Evolutionary conservation across 1,284 basidiomycete species (phyloP), one percentile per base, ranked within the genome.

Genomic region (Fomitopsis betulina): DNA sequence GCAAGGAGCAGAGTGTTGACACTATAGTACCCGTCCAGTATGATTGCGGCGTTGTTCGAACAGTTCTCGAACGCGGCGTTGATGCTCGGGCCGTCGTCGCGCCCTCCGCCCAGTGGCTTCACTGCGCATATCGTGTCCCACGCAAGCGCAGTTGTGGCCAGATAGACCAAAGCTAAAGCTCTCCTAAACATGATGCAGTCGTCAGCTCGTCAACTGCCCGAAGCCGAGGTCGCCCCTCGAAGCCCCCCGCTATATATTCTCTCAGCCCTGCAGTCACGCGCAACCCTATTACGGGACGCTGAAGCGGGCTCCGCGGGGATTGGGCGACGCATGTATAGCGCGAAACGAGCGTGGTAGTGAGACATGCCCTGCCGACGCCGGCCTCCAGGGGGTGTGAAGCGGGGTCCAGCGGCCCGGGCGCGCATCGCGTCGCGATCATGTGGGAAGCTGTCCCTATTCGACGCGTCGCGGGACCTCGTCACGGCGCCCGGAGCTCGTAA

Each of bases 1-100:
- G 75, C 76, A 47, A 75, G 67, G 25, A 79, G 69, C 0, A 78
- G 70, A 3, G 72, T 76, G 56, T 77, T 72, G 49, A 80, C 78
- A 37, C 73, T 66, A 58, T 77, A 76, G 60, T 71, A 73, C 43
- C 64, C 60, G 65, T 75, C 71, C 10, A 77, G 62, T 19, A 70
- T 67, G 42, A 77, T 56, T 9, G 65, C 69, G 12, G 67, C 65
- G 23, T 71, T 70, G 37, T 57, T 65, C 33, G 62, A 61, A 60
- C 74, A 77, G 3, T 60, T 52, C 39, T 70, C 57, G 62, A 76
- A 75, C 9, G 71, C 72, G 15, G 66, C 62, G 32, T 68, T 65
- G 56, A 75, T 74, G 32, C 68, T 70, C 15, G 73, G 73, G 0
- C 72, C 72, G 55, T 70, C 75, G 54, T 76, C 74, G 27, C 70